These are phyloP conservation scores for Pseudogymnoascus sp. DNA, from an alignment of 2,329 filamentous ascomycete genomes.

Conservation along the genomic window DNA sequence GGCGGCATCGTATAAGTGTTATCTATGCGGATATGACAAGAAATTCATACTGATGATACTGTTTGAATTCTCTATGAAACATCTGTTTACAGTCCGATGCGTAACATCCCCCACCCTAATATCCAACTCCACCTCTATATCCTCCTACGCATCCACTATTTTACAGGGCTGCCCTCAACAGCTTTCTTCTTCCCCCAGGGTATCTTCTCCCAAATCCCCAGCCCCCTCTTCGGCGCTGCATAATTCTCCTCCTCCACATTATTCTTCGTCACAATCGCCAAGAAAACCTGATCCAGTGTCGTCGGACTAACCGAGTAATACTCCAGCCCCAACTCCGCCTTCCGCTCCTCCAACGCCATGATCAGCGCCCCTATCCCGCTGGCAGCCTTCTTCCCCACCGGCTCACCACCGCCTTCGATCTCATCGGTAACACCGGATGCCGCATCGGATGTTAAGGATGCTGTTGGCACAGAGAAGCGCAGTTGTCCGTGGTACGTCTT, in stretches of 20 bases:
- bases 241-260: constrained; percentile 69
- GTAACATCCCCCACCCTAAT: not conserved
- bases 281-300: constrained; percentile 84
- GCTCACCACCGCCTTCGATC: constrained; percentile 17
- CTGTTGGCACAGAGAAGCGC: constrained; percentile 67
- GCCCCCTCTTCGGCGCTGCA: constrained; percentile 14
- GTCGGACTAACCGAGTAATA: constrained; percentile 85
- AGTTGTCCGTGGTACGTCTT: constrained; percentile 80
- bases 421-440: constrained; percentile 21
- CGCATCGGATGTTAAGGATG: not conserved
- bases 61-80: not conserved
- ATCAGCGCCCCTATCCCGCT: constrained; percentile 58
- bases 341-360: constrained; percentile 64
- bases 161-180: not conserved
- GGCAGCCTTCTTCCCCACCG: constrained; percentile 7
- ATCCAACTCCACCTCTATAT: not conserved
- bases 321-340: constrained; percentile 62
- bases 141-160: not conserved
- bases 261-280: constrained; percentile 75
- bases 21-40: not conserved
- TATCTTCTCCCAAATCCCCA: not conserved
- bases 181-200: not conserved
- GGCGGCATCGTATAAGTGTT: not conserved
- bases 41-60: not conserved
- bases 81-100: not conserved